phyloP scores from a whole-genome alignment of 257 asterid species.

The Fraxinus pennsylvanica region DNA sequence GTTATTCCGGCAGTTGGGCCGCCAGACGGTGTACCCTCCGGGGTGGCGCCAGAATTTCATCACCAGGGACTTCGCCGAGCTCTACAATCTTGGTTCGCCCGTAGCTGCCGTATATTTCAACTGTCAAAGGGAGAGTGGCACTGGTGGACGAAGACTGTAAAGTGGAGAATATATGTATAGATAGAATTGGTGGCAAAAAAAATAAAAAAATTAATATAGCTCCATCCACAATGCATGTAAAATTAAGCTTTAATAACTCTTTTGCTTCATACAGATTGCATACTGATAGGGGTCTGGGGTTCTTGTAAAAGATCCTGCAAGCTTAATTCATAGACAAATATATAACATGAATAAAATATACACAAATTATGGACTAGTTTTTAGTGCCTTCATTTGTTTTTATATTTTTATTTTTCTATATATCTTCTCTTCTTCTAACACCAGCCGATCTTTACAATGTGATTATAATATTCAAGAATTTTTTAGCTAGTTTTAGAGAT shows the following conservation, averaged over 20 bases:
- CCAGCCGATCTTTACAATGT: no score
- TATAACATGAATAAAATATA: background rate
- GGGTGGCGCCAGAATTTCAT: constrained; percentile 68
- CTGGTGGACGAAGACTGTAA: constrained; percentile 47
- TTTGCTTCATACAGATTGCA: background rate
- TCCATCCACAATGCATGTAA: background rate
- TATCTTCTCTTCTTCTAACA: background rate
- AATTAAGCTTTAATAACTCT: background rate
- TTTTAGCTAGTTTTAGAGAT: no score
- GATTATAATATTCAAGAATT: no score
- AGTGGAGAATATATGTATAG: background rate
- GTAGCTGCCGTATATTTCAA: constrained; percentile 57
- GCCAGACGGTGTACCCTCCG: constrained; percentile 56
- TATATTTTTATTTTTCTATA: background rate
- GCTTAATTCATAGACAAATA: background rate
- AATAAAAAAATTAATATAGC: background rate
- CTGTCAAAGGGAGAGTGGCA: constrained; percentile 55
- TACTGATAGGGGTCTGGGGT: background rate
- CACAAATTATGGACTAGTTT: background rate
- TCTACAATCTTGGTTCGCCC: constrained; percentile 60
- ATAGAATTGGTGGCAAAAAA: background rate
- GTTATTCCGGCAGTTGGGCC: constrained; percentile 51
- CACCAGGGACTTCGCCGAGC: constrained; percentile 52
- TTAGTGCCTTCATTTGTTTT: background rate
- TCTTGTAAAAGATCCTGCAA: background rate